A percentile compares a stretch with the other conserved stretches of the same genome.
Evolutionary conservation across 2,329 filamentous ascomycete genomes (phyloP).

Genomic region (Aspergillus novofumigatus): DNA sequence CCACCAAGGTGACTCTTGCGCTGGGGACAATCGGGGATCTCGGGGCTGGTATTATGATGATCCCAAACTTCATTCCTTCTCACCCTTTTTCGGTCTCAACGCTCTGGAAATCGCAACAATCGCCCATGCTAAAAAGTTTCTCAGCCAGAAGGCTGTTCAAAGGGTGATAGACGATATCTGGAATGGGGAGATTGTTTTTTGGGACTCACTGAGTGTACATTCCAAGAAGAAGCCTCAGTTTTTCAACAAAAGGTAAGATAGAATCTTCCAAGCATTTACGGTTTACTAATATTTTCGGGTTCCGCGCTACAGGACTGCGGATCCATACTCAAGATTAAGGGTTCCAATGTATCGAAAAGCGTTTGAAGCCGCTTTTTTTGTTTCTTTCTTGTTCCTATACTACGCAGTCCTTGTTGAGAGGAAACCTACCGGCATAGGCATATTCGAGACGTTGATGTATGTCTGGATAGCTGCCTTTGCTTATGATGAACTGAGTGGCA

Average conservation of each 20-base stretch:
- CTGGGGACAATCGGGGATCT: slow-evolving; percentile 46
- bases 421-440: slow-evolving; percentile 61
- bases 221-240: slow-evolving; percentile 71
- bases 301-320: slow-evolving; percentile 49
- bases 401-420: slow-evolving; percentile 79
- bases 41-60: slow-evolving; percentile 41
- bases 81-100: slow-evolving; percentile 73
- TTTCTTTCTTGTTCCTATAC: slow-evolving; percentile 71
- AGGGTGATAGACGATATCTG: slow-evolving; percentile 80
- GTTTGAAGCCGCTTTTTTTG: slow-evolving; percentile 79
- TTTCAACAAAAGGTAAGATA: slow-evolving; percentile 57
- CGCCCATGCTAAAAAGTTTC: slow-evolving; percentile 76
- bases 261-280: background rate
- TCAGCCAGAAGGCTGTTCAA: slow-evolving; percentile 75
- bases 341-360: slow-evolving; percentile 81
- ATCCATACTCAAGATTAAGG: slow-evolving; percentile 70
- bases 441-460: slow-evolving; percentile 69
- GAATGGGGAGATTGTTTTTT: slow-evolving; percentile 83
- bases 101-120: slow-evolving; percentile 83
- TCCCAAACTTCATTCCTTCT: slow-evolving; percentile 58
- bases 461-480: slow-evolving; percentile 84
- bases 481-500: slow-evolving; percentile 82
- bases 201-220: slow-evolving; percentile 70
- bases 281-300: background rate
- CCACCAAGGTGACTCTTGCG: slow-evolving; percentile 26